phyloP scores from a whole-genome alignment of 73 alveolate species.

The Tetrahymena malaccensis region DNA sequence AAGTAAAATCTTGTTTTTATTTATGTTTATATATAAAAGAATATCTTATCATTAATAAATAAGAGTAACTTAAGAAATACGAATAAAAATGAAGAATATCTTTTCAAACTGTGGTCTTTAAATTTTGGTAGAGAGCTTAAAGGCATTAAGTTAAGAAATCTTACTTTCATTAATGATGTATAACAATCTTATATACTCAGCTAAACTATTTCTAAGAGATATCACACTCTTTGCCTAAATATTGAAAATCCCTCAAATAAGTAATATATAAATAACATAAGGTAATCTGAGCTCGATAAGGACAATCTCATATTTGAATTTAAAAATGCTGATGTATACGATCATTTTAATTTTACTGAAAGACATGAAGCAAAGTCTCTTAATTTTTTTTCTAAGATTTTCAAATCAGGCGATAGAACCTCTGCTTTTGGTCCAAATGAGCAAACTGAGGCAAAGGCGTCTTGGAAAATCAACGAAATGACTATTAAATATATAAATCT shows the following conservation, averaged over 20 bases:
- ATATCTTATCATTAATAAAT: not conserved
- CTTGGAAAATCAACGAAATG: not conserved
- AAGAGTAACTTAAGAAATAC: not conserved
- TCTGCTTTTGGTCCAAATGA: not conserved
- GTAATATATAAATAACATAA: not conserved
- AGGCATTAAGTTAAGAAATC: not conserved
- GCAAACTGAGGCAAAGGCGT: not conserved
- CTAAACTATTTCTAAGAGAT: not conserved
- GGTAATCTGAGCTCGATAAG: not conserved
- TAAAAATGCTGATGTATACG: not conserved
- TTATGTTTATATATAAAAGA: not conserved
- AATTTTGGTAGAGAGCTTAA: not conserved
- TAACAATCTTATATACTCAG: not conserved
- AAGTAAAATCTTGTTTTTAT: not conserved
- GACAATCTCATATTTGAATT: not conserved
- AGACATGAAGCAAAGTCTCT: not conserved
- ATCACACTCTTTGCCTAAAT: not conserved
- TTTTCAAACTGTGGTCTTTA: not conserved
- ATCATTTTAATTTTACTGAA: not conserved
- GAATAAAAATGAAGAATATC: not conserved
- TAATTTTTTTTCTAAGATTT: not conserved
- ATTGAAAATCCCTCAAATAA: not conserved
- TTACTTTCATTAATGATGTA: not conserved
- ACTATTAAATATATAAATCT: not conserved
- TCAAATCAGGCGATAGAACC: not conserved